Evolutionary conservation across 768 basidiomycete genomes (phyloP).

Genomic region (Nidularia sp.): DNA sequence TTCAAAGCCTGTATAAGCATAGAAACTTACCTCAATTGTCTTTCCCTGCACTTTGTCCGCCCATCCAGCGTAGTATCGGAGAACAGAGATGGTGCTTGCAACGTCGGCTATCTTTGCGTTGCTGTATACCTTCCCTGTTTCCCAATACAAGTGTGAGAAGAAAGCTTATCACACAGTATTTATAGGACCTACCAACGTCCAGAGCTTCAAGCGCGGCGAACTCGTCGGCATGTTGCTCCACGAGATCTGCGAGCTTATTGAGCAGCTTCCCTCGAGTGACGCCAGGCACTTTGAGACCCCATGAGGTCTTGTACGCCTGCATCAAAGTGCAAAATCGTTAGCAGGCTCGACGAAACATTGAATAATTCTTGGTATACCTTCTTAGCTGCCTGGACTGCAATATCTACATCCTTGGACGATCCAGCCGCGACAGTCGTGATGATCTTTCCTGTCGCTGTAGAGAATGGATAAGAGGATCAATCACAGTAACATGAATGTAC

Average conservation of each 20-base stretch:
- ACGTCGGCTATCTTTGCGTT: conserved; percentile 50
- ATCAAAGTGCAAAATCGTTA: not conserved
- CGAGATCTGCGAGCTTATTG: conserved; percentile 56
- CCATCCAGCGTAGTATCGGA: conserved; percentile 87
- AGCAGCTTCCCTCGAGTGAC: conserved; percentile 50
- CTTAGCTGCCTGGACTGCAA: conserved; percentile 56
- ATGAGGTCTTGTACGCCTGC: conserved; percentile 47
- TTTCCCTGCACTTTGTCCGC: conserved; percentile 83
- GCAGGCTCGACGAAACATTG: not conserved
- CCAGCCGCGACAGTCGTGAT: conserved; percentile 50
- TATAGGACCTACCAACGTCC: conserved; percentile 46
- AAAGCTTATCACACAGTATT: not conserved
- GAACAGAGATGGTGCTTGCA: conserved; percentile 34
- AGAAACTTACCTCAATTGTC: conserved; percentile 51
- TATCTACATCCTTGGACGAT: conserved; percentile 59
- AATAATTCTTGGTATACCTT: conserved; percentile 22
- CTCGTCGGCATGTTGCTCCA: conserved; percentile 59
- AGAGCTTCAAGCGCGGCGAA: conserved; percentile 73
- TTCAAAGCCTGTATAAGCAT: conserved; percentile 2
- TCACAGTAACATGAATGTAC: conserved; percentile 5
- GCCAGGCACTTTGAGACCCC: conserved; percentile 65
- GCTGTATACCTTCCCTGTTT: conserved; percentile 50
- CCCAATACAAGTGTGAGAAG: not conserved
- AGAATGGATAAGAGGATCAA: not conserved
- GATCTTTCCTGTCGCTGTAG: conserved; percentile 53